Conservation (phyloP, 2,329 filamentous ascomycete genomes). For the Phyllosticta citrichinensis region DNA sequence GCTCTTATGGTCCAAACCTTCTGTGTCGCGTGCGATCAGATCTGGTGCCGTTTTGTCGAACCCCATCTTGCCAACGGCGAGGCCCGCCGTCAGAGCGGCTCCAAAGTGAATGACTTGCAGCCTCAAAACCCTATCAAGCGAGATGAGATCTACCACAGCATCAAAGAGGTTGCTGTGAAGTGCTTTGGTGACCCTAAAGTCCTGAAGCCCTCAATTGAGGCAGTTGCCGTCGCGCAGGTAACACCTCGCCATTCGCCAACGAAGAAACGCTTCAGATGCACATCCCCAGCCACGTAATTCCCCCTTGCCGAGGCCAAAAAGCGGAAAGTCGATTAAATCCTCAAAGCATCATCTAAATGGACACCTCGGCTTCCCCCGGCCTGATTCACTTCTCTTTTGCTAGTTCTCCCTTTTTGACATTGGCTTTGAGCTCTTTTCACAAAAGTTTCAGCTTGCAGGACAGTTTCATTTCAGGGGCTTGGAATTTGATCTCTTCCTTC, state of each 20-base stretch:
- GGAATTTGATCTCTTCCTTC: no score
- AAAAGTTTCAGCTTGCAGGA: no score
- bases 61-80: neutral
- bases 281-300: neutral
- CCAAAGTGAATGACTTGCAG: neutral
- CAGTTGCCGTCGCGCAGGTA: neutral
- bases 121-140: neutral
- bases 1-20: neutral
- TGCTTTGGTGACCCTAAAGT: neutral
- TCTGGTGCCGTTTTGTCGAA: neutral
- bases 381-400: no score
- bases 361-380: no score
- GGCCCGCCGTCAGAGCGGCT: no score
- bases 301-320: neutral
- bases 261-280: neutral
- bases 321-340: neutral
- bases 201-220: neutral
- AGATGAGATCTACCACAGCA: neutral
- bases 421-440: no score
- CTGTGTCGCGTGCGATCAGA: neutral
- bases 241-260: neutral
- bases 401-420: no score
- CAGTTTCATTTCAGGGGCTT: no score
- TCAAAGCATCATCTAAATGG: no score
- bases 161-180: neutral